Evolutionary conservation across 2,329 filamentous ascomycete species (phyloP).

Genomic region (Trichoderma sp.): DNA sequence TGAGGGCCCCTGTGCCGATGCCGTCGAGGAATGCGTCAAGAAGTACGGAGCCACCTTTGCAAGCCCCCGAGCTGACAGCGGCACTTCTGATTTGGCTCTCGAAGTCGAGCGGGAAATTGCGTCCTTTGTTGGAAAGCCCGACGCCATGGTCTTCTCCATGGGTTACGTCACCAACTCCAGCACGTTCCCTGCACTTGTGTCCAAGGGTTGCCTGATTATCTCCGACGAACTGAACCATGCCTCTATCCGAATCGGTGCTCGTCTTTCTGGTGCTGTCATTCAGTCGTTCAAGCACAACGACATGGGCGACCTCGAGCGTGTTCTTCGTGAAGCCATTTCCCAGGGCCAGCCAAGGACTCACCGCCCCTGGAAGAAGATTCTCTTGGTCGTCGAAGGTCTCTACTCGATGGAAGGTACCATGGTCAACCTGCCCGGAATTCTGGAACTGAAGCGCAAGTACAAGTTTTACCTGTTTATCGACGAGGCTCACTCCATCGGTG

Average conservation of each 20-base stretch:
- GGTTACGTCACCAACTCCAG: slow-evolving; percentile 95
- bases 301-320: slow-evolving; percentile 80
- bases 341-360: slow-evolving; percentile 98
- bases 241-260: slow-evolving; percentile 91
- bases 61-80: slow-evolving; percentile 78
- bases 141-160: slow-evolving; percentile 98
- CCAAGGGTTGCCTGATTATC: slow-evolving; percentile 90
- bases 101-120: slow-evolving; percentile 92
- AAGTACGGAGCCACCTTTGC: slow-evolving; percentile 82
- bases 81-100: slow-evolving; percentile 80
- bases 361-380: slow-evolving; percentile 97
- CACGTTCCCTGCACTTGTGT: slow-evolving; percentile 86
- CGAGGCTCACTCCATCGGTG: slow-evolving; percentile 94
- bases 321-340: slow-evolving; percentile 87
- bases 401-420: slow-evolving; percentile 99
- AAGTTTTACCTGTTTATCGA: slow-evolving; percentile 96
- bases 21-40: slow-evolving; percentile 79
- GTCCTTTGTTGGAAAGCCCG: slow-evolving; percentile 88
- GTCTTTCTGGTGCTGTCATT: slow-evolving; percentile 92
- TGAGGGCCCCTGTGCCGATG: slow-evolving; percentile 92
- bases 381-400: slow-evolving; percentile 92
- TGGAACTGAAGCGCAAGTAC: slow-evolving; percentile 89
- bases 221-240: slow-evolving; percentile 98
- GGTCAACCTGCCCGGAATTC: slow-evolving; percentile 89
- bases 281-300: slow-evolving; percentile 98